A percentile compares a stretch with the other conserved stretches of the same genome.
These are phyloP conservation scores for Phaeosphaeria sp. DNA, from an alignment of 2,329 filamentous ascomycete genomes.

Conservation along the genomic window DNA sequence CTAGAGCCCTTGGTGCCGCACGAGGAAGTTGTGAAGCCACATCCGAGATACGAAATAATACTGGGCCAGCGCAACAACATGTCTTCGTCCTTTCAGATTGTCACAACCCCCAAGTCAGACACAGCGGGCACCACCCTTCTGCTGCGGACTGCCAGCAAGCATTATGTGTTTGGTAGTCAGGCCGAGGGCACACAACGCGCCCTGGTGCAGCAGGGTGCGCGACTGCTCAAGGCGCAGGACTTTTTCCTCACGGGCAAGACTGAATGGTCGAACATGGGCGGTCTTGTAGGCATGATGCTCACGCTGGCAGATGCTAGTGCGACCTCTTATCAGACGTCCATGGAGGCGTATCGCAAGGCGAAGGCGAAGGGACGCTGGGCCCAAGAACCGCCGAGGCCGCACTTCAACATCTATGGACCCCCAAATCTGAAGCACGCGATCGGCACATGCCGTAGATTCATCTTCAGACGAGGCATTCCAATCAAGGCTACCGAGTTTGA, in stretches of 20 bases:
- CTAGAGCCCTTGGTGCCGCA: slow-evolving; percentile 10
- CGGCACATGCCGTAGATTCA: slow-evolving; percentile 82
- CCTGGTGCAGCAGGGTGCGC: slow-evolving; percentile 70
- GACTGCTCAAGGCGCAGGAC: slow-evolving; percentile 71
- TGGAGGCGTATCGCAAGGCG: slow-evolving; percentile 39
- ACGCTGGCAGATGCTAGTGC: slow-evolving; percentile 76
- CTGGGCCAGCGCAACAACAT: slow-evolving; percentile 56
- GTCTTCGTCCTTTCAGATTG: slow-evolving; percentile 76
- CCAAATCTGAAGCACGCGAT: slow-evolving; percentile 81
- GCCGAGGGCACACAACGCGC: slow-evolving; percentile 86
- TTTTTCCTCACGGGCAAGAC: slow-evolving; percentile 83
- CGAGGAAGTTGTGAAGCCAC: background rate
- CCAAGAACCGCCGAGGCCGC: slow-evolving; percentile 28
- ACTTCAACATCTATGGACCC: slow-evolving; percentile 72
- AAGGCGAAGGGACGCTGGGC: slow-evolving; percentile 20
- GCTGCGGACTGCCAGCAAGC: slow-evolving; percentile 73
- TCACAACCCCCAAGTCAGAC: slow-evolving; percentile 85
- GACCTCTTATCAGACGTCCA: slow-evolving; percentile 54
- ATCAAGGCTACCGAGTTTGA: slow-evolving; percentile 73
- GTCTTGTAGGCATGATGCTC: slow-evolving; percentile 83
- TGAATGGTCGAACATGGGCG: slow-evolving; percentile 79
- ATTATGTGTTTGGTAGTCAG: slow-evolving; percentile 85
- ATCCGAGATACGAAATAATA: background rate
- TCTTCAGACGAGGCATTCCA: slow-evolving; percentile 83
- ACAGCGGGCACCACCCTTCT: slow-evolving; percentile 80